Conservation (phyloP, 768 basidiomycete genomes). For the Coprinellus micaceus region DNA sequence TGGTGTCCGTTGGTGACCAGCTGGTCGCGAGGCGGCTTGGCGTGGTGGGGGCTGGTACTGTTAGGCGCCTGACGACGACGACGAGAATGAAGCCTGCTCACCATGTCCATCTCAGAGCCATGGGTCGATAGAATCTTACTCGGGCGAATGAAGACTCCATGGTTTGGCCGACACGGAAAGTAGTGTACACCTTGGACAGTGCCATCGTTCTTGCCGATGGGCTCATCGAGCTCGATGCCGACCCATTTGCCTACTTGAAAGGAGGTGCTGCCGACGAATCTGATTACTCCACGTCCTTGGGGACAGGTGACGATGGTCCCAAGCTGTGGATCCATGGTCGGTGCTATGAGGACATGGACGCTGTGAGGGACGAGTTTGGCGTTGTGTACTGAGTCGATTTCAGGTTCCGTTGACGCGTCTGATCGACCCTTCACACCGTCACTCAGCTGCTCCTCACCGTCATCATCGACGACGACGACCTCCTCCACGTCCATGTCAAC, state of each 20-base stretch:
- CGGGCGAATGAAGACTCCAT: slow-evolving; percentile 89
- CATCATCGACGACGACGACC: slow-evolving; percentile 3
- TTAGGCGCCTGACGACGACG: too few species aligned
- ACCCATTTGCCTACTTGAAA: slow-evolving; percentile 94
- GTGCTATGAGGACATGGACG: slow-evolving; percentile 8
- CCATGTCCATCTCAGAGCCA: slow-evolving; percentile 39
- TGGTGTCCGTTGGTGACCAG: slow-evolving; percentile 59
- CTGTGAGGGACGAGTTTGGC: slow-evolving; percentile 1
- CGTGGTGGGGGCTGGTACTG: slow-evolving; percentile 21
- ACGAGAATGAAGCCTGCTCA: too few species aligned
- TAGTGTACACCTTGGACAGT: slow-evolving; percentile 74
- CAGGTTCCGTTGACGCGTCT: slow-evolving; percentile 11
- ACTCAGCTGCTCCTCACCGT: background rate
- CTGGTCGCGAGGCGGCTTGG: slow-evolving; percentile 17
- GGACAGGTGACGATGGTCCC: slow-evolving; percentile 78
- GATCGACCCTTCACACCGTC: background rate
- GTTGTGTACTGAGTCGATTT: background rate
- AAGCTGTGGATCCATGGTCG: slow-evolving; percentile 34
- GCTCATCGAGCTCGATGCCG: slow-evolving; percentile 81
- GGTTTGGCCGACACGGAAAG: slow-evolving; percentile 69
- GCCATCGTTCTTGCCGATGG: slow-evolving; percentile 95
- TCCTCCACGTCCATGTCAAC: background rate
- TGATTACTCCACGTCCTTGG: slow-evolving; percentile 78
- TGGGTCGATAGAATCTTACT: slow-evolving; percentile 73
- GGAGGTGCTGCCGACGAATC: slow-evolving; percentile 79